These are phyloP conservation scores for Phyllostachys edulis DNA, from an alignment of 176 grass and related monocot genomes.

Conservation along the genomic window DNA sequence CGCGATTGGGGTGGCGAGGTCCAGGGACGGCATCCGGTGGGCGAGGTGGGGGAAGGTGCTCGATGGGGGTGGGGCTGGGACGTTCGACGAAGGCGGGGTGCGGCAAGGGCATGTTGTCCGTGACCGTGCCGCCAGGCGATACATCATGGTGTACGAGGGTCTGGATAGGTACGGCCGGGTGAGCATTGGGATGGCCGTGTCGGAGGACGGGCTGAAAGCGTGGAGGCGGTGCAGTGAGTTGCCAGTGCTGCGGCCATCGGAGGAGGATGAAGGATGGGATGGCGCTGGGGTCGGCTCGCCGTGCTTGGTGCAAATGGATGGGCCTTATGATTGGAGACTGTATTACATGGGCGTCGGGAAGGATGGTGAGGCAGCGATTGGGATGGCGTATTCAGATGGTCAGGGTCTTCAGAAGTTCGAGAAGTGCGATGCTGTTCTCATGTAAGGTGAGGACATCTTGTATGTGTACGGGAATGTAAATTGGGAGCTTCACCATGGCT, in stretches of 20 bases:
- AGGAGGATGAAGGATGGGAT: conserved; percentile 68
- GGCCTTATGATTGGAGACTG: conserved; percentile 70
- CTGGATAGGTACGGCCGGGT: conserved; percentile 35
- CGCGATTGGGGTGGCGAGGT: conserved; percentile 67
- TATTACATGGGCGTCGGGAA: conserved; percentile 66
- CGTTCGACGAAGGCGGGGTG: conserved; percentile 66
- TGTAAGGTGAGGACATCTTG: conserved; percentile 43
- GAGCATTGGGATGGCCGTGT: conserved; percentile 69
- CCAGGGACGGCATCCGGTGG: conserved; percentile 77
- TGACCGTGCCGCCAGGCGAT: conserved; percentile 46
- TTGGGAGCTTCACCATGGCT: neutral
- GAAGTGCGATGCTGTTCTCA: conserved; percentile 59
- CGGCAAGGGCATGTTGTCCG: conserved; percentile 66
- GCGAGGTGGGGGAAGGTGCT: conserved; percentile 61
- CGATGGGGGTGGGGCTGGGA: conserved; percentile 42
- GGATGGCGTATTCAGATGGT: conserved; percentile 69
- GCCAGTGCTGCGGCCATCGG: conserved; percentile 48
- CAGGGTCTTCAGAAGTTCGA: conserved; percentile 52
- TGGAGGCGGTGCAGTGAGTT: conserved; percentile 64
- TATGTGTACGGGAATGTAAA: conserved; percentile 22
- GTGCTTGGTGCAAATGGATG: conserved; percentile 67
- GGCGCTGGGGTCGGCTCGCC: conserved; percentile 53
- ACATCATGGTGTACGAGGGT: conserved; percentile 86
- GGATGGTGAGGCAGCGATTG: conserved; percentile 53
- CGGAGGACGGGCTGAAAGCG: conserved; percentile 56